Base-by-base conservation (phyloP, 805 yeast species). In the Starmerella kuoi region DNA sequence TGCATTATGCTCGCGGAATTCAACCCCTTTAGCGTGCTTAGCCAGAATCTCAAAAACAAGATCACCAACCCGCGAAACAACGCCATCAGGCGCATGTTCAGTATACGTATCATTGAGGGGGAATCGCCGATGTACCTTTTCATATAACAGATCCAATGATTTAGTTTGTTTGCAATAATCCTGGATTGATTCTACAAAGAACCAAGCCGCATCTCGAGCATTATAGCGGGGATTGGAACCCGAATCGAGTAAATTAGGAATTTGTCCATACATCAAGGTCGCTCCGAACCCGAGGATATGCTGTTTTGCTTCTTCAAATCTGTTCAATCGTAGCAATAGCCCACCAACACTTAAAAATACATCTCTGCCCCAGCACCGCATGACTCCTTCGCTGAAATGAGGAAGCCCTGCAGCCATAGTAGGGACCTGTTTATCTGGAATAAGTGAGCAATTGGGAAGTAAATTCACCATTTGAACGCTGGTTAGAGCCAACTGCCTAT, bases 361-460 rank as follows among this genome's bases (percentile, higher is more conserved):
- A 61, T 88, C 98, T 57, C 98, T 73, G 19, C 98, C 98, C 98
- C 98, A 88, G 59, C 95, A 85, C 60, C 98, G 72, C 95, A 88
- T 86, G 61, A 81, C 87, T 50, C 80, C 85, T 45, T 72, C 73
- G 57, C 91, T 78, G 63, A 88, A 88, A 61, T 86, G 96, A 2
- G 98, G 98, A 47, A 88, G 69, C 1, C 97, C 98, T 1, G 98
- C 98, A 14, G 97, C 95, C 73, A 88, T 68, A 32, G 83, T 74
- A 2, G 94, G 81, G 14, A 76, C 71, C 33, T 38, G 42, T 9
- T 67, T 63, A 31, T 63, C 64, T 2, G 97, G 93, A 22, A 68
- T 62, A 41, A 91, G 67, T 0, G 95, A 82, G 0, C 95, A 83
- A 20, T 76, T 74, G 35, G 74, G 69, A 72, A 79, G 72, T 21